Evolutionary conservation across 2,329 filamentous ascomycete genomes (phyloP).

Genomic region (Trichoderma koningii): DNA sequence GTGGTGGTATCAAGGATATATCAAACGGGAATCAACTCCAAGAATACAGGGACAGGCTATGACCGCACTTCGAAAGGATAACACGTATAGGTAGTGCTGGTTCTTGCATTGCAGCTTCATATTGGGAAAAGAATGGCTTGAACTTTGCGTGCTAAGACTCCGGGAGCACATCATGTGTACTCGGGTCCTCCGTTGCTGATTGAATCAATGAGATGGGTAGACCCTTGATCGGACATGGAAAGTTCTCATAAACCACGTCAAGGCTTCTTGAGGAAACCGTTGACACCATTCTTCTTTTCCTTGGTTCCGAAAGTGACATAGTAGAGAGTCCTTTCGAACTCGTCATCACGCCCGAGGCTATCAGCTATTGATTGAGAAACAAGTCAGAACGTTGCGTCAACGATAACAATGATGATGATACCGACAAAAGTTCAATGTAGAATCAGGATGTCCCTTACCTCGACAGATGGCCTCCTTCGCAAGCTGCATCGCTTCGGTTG

Average conservation of each 20-base stretch:
- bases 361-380: conserved; percentile 31
- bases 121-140: background rate
- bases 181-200: background rate
- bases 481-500: conserved; percentile 34
- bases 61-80: background rate
- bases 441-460: conserved; percentile 31
- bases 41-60: background rate
- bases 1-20: background rate
- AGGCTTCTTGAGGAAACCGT: conserved; percentile 36
- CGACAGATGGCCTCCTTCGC: conserved; percentile 38
- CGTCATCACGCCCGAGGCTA: conserved; percentile 36
- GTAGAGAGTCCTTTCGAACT: conserved; percentile 42
- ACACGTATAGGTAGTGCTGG: background rate
- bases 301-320: conserved; percentile 41
- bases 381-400: conserved; percentile 1
- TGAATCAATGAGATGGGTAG: background rate
- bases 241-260: background rate
- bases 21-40: no score
- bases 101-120: background rate
- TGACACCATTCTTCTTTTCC: conserved; percentile 37
- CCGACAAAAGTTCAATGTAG: conserved; percentile 6
- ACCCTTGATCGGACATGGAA: background rate
- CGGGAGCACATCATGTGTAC: background rate
- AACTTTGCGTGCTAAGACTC: conserved; percentile 1
- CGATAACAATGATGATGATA: background rate